Evolutionary conservation across 164 flowering plant species (phyloP).

Genomic region (Platanus orientalis): DNA sequence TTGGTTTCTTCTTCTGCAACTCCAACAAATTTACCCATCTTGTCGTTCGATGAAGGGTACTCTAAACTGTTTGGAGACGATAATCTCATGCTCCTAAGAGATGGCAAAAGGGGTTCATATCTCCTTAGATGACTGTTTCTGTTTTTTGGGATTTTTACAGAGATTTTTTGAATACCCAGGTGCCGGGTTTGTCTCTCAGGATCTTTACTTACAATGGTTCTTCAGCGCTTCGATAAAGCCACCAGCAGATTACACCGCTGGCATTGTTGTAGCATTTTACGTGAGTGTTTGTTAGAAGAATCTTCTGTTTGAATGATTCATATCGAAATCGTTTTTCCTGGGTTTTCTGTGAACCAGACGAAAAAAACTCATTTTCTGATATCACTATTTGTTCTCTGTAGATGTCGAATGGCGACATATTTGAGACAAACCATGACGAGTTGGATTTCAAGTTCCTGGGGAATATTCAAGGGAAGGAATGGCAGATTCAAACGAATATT

Average conservation of each 20-base stretch:
- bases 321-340: background rate
- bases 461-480: too few relatives aligned
- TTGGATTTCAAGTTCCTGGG: too few relatives aligned
- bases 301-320: background rate
- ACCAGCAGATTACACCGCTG: too few relatives aligned
- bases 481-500: conserved; percentile 83
- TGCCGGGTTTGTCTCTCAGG: too few relatives aligned
- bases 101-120: conserved; percentile 78
- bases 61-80: conserved; percentile 70
- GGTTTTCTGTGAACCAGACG: too few relatives aligned
- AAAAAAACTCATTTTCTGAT: background rate
- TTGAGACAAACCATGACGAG: conserved; percentile 65
- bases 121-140: conserved; percentile 37
- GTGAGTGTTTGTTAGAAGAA: conserved; percentile 41
- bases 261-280: conserved; percentile 88
- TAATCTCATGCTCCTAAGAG: conserved; percentile 54
- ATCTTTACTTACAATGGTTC: conserved; percentile 74
- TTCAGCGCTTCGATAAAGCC: conserved; percentile 91
- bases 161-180: too few relatives aligned
- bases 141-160: conserved; percentile 6
- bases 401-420: conserved; percentile 79
- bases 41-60: conserved; percentile 86
- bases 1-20: too few relatives aligned
- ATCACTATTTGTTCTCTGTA: conserved; percentile 17
- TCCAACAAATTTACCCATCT: conserved; percentile 37